Base-by-base conservation (phyloP, 345 rosid species). In the Camelina neglecta region DNA sequence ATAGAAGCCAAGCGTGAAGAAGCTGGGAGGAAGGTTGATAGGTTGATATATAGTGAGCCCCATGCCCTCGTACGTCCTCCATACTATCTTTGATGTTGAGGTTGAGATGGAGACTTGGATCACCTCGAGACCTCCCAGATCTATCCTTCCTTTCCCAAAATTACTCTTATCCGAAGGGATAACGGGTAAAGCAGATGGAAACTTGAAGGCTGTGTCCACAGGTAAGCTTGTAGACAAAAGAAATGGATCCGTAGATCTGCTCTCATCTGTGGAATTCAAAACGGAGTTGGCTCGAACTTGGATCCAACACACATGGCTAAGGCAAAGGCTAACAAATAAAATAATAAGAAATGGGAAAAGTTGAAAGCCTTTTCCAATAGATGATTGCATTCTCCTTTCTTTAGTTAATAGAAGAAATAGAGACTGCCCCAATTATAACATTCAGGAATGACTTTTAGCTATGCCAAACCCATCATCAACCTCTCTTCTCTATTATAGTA, bases 11-110 rank as follows among this genome's bases (percentile, higher is more conserved):
- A 91, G 81, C 84, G 73, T 71, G 33, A 41, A 78, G 83, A 84
- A 91, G 4, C 80, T 84, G 0, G 78, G 87, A 39, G 85, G 54
- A 20, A 74, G 68, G 15, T 83, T 60, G 7, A 79, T 69, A 1
- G 93, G 93, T 35, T 89, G 87, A 56, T 77, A 91, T 76, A 91
- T 81, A 48, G 86, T 77, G 42, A 89, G 75, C 1, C 97, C 97
- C 29, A 68, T 72, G 68, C 80, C 92, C 74, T 87, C 84, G 21
- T 73, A 70, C 9, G 84, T 44, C 0, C 80, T 75, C 92, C 93
- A 88, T 38, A 88, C 79, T 80, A 83, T 79, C 35, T 60, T 51
- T 24, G 87, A 79, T 12, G 87, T 73, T 65, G 87, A 75, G 23
- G 5, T 26, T 29, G 79, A 69, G 44, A 75, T 41, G 53, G 79